Percentiles rank a stretch among this genome's conserved stretches.
Evolutionary conservation across 805 yeast genomes (phyloP).

Genomic region (Lipomyces yamanashiensis): DNA sequence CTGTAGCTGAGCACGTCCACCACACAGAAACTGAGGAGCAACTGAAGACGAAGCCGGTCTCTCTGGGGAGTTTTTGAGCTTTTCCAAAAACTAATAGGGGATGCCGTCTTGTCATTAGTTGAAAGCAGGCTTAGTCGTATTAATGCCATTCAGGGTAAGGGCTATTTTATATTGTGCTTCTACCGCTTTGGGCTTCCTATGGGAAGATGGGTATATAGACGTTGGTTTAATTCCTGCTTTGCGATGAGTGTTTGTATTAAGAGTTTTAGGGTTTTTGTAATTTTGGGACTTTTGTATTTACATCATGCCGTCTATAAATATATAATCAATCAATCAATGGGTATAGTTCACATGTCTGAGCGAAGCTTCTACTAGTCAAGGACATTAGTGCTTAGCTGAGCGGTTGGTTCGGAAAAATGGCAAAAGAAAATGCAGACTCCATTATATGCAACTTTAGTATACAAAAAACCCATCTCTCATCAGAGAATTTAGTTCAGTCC

Average conservation of each 20-base stretch:
- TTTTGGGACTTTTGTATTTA: no score
- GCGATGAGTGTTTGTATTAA: no score
- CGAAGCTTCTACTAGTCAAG: no score
- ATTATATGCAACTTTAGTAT: conserved; percentile 1
- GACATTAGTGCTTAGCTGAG: no score
- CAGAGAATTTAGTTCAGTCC: not conserved
- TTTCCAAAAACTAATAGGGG: not conserved
- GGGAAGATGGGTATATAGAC: not conserved
- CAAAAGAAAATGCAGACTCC: conserved; percentile 1
- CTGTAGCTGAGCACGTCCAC: not conserved
- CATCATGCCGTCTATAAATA: no score
- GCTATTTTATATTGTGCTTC: not conserved
- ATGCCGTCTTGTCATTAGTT: not conserved
- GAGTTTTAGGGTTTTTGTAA: no score
- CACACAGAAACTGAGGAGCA: not conserved
- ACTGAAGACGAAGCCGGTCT: not conserved
- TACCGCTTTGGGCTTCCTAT: conserved; percentile 13
- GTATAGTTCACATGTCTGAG: no score
- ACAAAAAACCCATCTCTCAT: not conserved
- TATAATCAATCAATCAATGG: no score
- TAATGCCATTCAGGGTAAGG: not conserved
- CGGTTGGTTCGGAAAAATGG: no score
- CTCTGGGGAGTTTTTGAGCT: not conserved
- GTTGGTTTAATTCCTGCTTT: not conserved
- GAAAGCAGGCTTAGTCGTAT: not conserved